Conservation (phyloP, 2,329 filamentous ascomycete genomes). For the Colletotrichum horii region DNA sequence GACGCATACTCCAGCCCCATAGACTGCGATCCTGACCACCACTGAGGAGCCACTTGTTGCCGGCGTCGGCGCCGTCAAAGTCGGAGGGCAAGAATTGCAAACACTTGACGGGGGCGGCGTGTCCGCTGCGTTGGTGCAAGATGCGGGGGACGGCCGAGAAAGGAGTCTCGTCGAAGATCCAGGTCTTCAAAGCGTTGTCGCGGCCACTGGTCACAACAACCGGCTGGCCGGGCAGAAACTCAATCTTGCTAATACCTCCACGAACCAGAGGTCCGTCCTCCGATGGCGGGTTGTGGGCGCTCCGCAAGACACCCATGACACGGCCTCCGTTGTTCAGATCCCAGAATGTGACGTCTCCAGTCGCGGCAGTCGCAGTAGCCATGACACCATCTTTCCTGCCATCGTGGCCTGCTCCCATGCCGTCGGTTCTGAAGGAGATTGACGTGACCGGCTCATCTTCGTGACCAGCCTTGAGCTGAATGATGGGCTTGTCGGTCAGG, state of each 20-base stretch:
- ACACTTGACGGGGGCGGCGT: constrained; percentile 83
- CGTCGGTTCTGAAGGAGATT: constrained; percentile 91
- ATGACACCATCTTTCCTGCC: constrained; percentile 88
- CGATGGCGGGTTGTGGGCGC: constrained; percentile 82
- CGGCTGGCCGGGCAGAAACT: constrained; percentile 89
- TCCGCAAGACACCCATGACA: constrained; percentile 84
- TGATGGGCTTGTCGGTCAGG: constrained; percentile 73
- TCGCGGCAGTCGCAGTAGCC: constrained; percentile 82
- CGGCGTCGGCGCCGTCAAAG: constrained; percentile 86
- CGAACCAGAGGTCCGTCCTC: constrained; percentile 59
- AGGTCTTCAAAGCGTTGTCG: constrained; percentile 93
- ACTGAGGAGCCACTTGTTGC: constrained; percentile 93
- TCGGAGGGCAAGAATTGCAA: constrained; percentile 86
- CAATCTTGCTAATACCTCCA: constrained; percentile 83
- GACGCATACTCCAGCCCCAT: constrained; percentile 95
- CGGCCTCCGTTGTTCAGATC: constrained; percentile 89
- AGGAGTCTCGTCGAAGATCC: constrained; percentile 93
- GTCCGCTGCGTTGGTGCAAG: constrained; percentile 85
- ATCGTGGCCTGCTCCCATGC: constrained; percentile 85
- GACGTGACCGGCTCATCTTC: constrained; percentile 73
- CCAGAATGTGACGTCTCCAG: constrained; percentile 94
- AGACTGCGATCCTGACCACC: constrained; percentile 88
- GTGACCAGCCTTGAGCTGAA: constrained; percentile 71
- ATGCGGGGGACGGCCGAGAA: constrained; percentile 87
- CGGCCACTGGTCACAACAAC: constrained; percentile 88